phyloP scores from a whole-genome alignment of 371 early-diverging fungal genomes.

The Coemansia sp. region DNA sequence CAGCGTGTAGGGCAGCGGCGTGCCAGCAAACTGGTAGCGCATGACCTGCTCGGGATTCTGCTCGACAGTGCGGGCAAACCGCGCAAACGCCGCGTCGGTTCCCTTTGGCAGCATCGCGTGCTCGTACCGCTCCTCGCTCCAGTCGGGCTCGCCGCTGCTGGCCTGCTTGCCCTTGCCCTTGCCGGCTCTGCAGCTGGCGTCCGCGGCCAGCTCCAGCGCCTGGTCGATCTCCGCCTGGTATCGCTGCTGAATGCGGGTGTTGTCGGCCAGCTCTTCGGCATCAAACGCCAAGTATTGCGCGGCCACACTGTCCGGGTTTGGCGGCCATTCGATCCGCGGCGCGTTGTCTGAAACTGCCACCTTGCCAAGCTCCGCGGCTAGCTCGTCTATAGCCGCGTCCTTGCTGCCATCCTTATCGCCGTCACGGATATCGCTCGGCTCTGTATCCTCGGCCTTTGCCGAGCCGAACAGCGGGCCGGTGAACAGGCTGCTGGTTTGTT shows the following conservation, averaged over 20 bases:
- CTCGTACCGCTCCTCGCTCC: slow-evolving; percentile 85
- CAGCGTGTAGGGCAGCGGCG: slow-evolving; percentile 68
- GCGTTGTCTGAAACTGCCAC: slow-evolving; percentile 8
- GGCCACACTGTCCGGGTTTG: slow-evolving; percentile 50
- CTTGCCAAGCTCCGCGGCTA: neutral
- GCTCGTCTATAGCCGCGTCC: neutral
- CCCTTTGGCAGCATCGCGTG: slow-evolving; percentile 67
- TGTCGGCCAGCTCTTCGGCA: slow-evolving; percentile 54
- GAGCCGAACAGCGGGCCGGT: slow-evolving; percentile 31
- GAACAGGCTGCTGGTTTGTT: slow-evolving; percentile 7
- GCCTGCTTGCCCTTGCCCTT: neutral
- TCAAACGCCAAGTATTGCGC: slow-evolving; percentile 66
- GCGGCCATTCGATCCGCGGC: slow-evolving; percentile 47
- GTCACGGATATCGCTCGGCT: neutral
- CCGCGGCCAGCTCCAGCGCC: slow-evolving; percentile 33
- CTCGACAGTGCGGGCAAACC: slow-evolving; percentile 70
- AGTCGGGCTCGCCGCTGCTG: slow-evolving; percentile 34
- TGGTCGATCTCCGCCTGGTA: slow-evolving; percentile 53
- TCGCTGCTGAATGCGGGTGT: slow-evolving; percentile 46
- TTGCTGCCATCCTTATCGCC: neutral
- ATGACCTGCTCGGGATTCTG: slow-evolving; percentile 82
- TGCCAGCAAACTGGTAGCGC: slow-evolving; percentile 73
- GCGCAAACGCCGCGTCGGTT: slow-evolving; percentile 75
- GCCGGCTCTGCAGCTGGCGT: slow-evolving; percentile 3
- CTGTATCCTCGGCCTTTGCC: neutral